Conservation (phyloP, 441 rosid genomes). For the Raphanus hybrid region DNA sequence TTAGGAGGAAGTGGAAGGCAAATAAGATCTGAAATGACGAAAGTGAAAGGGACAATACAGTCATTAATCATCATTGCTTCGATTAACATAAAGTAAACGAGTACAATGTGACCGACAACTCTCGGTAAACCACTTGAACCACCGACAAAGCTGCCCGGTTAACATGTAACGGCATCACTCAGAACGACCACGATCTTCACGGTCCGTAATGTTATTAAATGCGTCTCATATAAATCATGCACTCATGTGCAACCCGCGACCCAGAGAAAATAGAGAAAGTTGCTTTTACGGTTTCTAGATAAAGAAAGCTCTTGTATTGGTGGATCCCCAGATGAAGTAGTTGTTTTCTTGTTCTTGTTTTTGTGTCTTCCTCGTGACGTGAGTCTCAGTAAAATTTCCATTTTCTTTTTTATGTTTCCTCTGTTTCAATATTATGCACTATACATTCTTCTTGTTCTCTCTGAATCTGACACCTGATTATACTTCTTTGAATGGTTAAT, state of each 20-base stretch:
- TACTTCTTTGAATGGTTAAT: slow-evolving; percentile 1
- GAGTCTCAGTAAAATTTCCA: slow-evolving; percentile 1
- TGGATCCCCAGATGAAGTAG: slow-evolving; percentile 25
- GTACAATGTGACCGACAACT: slow-evolving; percentile 33
- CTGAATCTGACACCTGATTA: slow-evolving; percentile 11
- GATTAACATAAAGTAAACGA: slow-evolving; percentile 20
- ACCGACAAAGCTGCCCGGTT: slow-evolving; percentile 43
- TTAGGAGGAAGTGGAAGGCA: slow-evolving; percentile 33
- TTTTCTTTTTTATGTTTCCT: slow-evolving; percentile 9
- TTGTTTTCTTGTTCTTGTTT: not conserved
- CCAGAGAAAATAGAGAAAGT: not conserved
- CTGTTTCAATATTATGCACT: slow-evolving; percentile 14
- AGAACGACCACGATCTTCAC: slow-evolving; percentile 34
- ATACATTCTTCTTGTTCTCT: not conserved
- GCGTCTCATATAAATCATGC: slow-evolving; percentile 16
- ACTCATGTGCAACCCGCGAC: slow-evolving; percentile 18
- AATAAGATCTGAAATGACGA: slow-evolving; percentile 28
- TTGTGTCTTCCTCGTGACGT: not conserved
- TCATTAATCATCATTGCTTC: slow-evolving; percentile 30
- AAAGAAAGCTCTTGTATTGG: slow-evolving; percentile 24
- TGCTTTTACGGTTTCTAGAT: slow-evolving; percentile 28
- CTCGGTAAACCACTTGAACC: slow-evolving; percentile 33
- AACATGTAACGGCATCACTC: slow-evolving; percentile 27
- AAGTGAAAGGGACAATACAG: slow-evolving; percentile 21
- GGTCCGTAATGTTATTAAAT: slow-evolving; percentile 31